Conservation (phyloP, 192 early-diverging fungal genomes). For the Coemansia sp. region DNA sequence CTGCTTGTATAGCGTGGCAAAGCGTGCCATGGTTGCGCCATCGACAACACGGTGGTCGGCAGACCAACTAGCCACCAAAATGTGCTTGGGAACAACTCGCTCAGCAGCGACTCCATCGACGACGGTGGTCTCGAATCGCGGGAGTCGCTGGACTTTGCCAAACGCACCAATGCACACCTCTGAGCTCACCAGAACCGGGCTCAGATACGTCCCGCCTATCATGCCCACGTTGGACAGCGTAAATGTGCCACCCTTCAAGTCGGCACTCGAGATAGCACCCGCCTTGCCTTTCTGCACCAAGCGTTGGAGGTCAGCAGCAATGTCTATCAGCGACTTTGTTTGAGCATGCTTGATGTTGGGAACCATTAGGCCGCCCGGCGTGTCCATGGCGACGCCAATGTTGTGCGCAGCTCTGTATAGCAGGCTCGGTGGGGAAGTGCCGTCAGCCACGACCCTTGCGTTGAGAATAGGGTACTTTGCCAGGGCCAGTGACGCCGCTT, state of each 20-base stretch:
- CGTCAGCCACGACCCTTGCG: slow-evolving; percentile 61
- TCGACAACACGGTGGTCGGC: slow-evolving; percentile 97
- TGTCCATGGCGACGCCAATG: slow-evolving; percentile 97
- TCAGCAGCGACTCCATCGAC: slow-evolving; percentile 59
- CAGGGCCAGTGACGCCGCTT: slow-evolving; percentile 83
- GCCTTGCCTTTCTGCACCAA: slow-evolving; percentile 69
- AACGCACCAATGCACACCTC: slow-evolving; percentile 92
- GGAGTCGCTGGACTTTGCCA: slow-evolving; percentile 81
- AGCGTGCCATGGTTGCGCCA: slow-evolving; percentile 94
- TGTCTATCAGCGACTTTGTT: slow-evolving; percentile 82
- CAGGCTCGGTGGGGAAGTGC: slow-evolving; percentile 60
- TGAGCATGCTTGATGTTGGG: slow-evolving; percentile 96
- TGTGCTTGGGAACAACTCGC: slow-evolving; percentile 72
- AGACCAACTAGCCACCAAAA: slow-evolving; percentile 85
- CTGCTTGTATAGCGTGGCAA: slow-evolving; percentile 83
- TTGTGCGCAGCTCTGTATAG: slow-evolving; percentile 84
- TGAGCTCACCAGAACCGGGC: slow-evolving; percentile 85
- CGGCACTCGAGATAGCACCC: slow-evolving; percentile 65
- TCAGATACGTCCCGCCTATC: slow-evolving; percentile 89
- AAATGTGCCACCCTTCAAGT: slow-evolving; percentile 85
- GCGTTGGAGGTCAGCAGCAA: slow-evolving; percentile 82
- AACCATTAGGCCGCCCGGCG: slow-evolving; percentile 89
- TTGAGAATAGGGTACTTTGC: slow-evolving; percentile 88
- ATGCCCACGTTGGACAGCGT: slow-evolving; percentile 95
- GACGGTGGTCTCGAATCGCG: slow-evolving; percentile 67